These are phyloP conservation scores for Neonectria hederae DNA, from an alignment of 2,329 filamentous ascomycete genomes.

Conservation along the genomic window DNA sequence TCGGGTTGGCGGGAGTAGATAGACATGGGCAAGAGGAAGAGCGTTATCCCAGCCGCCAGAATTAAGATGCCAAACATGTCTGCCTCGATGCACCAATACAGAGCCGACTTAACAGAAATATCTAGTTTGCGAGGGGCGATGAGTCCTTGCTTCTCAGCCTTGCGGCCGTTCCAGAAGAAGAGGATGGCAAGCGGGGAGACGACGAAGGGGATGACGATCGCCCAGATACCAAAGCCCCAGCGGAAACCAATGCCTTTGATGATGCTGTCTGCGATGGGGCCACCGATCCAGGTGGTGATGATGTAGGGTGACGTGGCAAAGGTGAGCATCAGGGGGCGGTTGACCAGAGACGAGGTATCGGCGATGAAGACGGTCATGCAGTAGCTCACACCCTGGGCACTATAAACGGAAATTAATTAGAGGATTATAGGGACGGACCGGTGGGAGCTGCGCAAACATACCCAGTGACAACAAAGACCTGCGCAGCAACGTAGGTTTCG, in stretches of 20 bases:
- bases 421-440: background rate
- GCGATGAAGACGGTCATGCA: constrained; percentile 68
- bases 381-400: constrained; percentile 54
- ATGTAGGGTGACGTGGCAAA: constrained; percentile 73
- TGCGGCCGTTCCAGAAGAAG: constrained; percentile 44
- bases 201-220: constrained; percentile 16
- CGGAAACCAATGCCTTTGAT: constrained; percentile 66
- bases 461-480: constrained; percentile 62
- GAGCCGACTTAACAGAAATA: constrained; percentile 24
- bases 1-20: constrained; percentile 56
- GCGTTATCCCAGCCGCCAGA: constrained; percentile 62
- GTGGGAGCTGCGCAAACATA: background rate
- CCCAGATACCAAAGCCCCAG: constrained; percentile 71
- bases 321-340: constrained; percentile 71
- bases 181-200: constrained; percentile 10
- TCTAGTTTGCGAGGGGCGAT: constrained; percentile 41
- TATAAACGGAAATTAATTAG: constrained; percentile 51
- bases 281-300: constrained; percentile 71
- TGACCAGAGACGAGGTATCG: constrained; percentile 72
- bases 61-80: constrained; percentile 67
- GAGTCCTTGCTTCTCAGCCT: constrained; percentile 65
- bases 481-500: constrained; percentile 59
- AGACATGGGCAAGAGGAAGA: constrained; percentile 75
- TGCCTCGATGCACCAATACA: constrained; percentile 66
- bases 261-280: constrained; percentile 64